A percentile compares a stretch with the other conserved stretches of the same genome.
phyloP scores from a whole-genome alignment of 2,329 filamentous ascomycete species.

The Aspergillus pseudotamarii region DNA sequence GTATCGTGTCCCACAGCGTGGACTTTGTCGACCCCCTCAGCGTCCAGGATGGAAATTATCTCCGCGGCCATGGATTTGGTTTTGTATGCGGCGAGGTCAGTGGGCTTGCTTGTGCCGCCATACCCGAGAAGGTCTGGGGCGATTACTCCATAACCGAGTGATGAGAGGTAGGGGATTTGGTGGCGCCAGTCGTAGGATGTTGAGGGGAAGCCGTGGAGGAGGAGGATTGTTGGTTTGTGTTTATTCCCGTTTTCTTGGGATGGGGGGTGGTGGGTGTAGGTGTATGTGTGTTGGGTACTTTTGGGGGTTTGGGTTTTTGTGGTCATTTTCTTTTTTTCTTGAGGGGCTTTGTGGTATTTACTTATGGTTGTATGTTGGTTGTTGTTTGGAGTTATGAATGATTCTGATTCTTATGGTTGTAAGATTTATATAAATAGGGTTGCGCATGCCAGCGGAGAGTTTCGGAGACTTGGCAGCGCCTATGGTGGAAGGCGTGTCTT shows the following conservation, averaged over 20 bases:
- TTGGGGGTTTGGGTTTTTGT: conserved; percentile 20
- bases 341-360: too few relatives aligned
- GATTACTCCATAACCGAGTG: conserved; percentile 47
- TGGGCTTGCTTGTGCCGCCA: conserved; percentile 38
- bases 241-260: neutral
- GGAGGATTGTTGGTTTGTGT: conserved; percentile 42
- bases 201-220: conserved; percentile 56
- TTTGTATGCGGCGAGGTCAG: conserved; percentile 28
- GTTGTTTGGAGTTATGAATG: neutral
- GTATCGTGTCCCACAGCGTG: conserved; percentile 31
- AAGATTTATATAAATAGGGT: neutral
- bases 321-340: neutral
- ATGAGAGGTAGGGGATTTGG: conserved; percentile 40
- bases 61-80: conserved; percentile 37
- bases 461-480: neutral
- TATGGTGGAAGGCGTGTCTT: neutral
- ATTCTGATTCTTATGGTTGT: neutral
- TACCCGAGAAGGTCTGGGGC: conserved; percentile 48
- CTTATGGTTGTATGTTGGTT: neutral
- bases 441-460: neutral
- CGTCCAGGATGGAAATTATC: conserved; percentile 37
- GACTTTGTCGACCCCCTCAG: conserved; percentile 23
- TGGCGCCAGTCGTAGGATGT: conserved; percentile 49
- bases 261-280: conserved; percentile 32
- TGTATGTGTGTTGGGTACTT: conserved; percentile 24